phyloP scores from a whole-genome alignment of 805 yeast species.

The Candida methanosorbosa region DNA sequence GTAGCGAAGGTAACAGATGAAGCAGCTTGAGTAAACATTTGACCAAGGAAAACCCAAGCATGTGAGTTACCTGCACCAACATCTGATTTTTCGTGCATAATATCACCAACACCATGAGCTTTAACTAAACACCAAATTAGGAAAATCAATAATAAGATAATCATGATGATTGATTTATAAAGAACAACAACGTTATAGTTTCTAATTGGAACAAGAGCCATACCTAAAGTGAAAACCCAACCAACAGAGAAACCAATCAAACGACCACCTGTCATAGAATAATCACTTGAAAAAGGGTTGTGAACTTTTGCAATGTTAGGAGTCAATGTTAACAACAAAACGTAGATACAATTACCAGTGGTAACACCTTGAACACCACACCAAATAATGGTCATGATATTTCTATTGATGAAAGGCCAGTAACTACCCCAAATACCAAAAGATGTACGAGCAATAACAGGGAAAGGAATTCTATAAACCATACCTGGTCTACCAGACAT shows the following conservation, averaged over 20 bases:
- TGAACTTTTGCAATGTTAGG: slow-evolving; percentile 16
- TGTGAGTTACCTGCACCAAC: slow-evolving; percentile 15
- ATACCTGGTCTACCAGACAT: too few relatives aligned
- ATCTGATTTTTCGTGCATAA: slow-evolving; percentile 12
- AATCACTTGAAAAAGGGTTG: slow-evolving; percentile 17
- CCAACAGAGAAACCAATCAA: slow-evolving; percentile 23
- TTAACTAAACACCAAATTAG: slow-evolving; percentile 25
- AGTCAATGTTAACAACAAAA: slow-evolving; percentile 21
- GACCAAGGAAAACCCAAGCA: slow-evolving; percentile 24
- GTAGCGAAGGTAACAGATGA: slow-evolving; percentile 30
- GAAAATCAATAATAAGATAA: slow-evolving; percentile 21
- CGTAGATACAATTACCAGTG: slow-evolving; percentile 20
- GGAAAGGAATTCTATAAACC: too few relatives aligned
- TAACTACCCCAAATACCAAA: slow-evolving; percentile 25
- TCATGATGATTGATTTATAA: too few relatives aligned
- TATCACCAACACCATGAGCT: slow-evolving; percentile 17
- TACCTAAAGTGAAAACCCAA: slow-evolving; percentile 26
- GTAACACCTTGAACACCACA: slow-evolving; percentile 18
- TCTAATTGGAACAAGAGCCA: too few relatives aligned
- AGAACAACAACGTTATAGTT: too few relatives aligned
- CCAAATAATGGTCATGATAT: slow-evolving; percentile 23
- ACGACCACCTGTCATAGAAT: slow-evolving; percentile 21
- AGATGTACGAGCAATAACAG: slow-evolving; percentile 23
- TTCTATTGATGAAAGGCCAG: slow-evolving; percentile 23
- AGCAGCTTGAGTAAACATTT: too few relatives aligned